Conservation (phyloP, 1,284 basidiomycete species). For the Boletus mariae region DNA sequence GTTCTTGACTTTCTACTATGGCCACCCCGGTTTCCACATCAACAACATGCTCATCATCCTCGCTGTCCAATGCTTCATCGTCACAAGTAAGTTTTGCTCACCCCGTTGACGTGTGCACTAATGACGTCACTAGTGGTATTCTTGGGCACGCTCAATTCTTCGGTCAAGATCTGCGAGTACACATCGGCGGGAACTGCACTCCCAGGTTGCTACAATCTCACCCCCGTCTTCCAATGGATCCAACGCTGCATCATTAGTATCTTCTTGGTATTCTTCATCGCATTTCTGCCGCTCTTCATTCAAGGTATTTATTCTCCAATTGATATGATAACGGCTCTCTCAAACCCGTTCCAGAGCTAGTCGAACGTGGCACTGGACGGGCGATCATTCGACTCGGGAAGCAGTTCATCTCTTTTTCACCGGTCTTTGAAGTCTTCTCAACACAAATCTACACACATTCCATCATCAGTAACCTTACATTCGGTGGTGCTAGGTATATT, state of each 20-base stretch:
- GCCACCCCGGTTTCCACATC: constrained; percentile 99
- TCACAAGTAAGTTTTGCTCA: constrained; percentile 59
- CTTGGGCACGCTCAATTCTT: constrained; percentile 84
- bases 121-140: constrained; percentile 66
- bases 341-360: constrained; percentile 61
- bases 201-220: constrained; percentile 87
- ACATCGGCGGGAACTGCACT: constrained; percentile 67
- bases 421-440: constrained; percentile 92
- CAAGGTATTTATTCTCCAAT: constrained; percentile 60
- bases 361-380: constrained; percentile 87
- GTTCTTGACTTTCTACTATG: constrained; percentile 99
- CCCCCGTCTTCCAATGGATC: constrained; percentile 90
- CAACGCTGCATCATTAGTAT: constrained; percentile 92
- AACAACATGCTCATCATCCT: constrained; percentile 99
- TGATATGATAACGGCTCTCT: constrained; percentile 10
- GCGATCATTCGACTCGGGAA: constrained; percentile 87
- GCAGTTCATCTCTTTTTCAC: constrained; percentile 91
- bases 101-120: constrained; percentile 3
- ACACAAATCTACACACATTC: constrained; percentile 97
- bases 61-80: constrained; percentile 90
- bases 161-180: constrained; percentile 77
- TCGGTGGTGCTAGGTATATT: constrained; percentile 94
- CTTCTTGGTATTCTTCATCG: constrained; percentile 95
- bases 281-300: constrained; percentile 89
- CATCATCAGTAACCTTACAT: constrained; percentile 90